These are phyloP conservation scores for Vaccinium corymbosum DNA, from an alignment of 148 eudicot species.

Conservation along the genomic window DNA sequence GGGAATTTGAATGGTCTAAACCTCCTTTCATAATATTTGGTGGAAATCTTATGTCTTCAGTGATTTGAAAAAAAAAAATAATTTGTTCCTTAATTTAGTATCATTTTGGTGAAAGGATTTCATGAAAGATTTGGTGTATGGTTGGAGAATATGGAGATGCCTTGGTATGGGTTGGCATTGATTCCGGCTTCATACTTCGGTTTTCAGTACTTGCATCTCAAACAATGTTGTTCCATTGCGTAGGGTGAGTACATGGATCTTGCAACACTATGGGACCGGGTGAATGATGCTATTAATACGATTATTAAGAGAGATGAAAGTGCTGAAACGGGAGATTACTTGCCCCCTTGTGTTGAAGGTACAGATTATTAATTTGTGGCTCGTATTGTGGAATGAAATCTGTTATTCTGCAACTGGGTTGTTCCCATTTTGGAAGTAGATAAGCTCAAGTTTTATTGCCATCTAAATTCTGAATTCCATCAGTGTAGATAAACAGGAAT, in stretches of 20 bases:
- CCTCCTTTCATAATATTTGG: not conserved
- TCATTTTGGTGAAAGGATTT: not conserved
- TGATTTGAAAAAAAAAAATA: not conserved
- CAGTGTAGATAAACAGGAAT: not conserved
- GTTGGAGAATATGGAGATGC: not conserved
- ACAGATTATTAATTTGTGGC: conserved; percentile 10
- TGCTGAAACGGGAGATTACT: conserved; percentile 64
- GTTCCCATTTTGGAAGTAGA: conserved; percentile 10
- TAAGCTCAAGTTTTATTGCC: not conserved
- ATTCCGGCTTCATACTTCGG: not conserved
- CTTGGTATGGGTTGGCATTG: not conserved
- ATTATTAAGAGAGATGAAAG: conserved; percentile 84
- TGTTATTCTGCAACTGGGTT: not conserved
- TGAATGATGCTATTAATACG: conserved; percentile 84
- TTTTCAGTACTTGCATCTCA: not conserved
- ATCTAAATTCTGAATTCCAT: not conserved
- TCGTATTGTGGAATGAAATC: conserved; percentile 5
- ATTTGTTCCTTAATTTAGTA: not conserved
- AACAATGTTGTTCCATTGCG: conserved; percentile 16
- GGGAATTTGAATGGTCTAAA: not conserved
- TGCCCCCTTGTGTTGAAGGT: conserved; percentile 99
- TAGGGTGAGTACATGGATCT: conserved; percentile 81
- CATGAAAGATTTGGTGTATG: not conserved
- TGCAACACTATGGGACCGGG: conserved; percentile 83
- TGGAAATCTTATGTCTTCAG: not conserved